Percentiles rank a stretch among this genome's conserved stretches.
phyloP scores from a whole-genome alignment of 345 rosid genomes.

The Bruguiera gymnorhiza region DNA sequence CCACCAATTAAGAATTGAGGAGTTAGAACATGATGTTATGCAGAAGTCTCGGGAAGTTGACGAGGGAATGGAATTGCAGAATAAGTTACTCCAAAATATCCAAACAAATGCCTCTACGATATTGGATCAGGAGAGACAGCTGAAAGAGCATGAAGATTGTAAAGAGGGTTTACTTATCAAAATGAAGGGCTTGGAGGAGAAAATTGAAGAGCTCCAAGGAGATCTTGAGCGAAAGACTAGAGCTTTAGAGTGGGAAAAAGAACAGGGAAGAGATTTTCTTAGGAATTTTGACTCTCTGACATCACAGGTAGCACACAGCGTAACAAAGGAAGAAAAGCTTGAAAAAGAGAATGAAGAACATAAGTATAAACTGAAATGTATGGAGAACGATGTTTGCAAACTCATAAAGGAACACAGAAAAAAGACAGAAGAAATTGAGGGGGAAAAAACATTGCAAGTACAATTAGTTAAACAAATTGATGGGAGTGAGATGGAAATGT shows the following conservation, averaged over 20 bases:
- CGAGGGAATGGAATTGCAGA: constrained; percentile 44
- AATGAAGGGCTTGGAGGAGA: constrained; percentile 38
- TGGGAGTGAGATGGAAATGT: constrained; percentile 22
- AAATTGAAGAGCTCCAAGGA: constrained; percentile 37
- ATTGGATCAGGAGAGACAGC: constrained; percentile 23
- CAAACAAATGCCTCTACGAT: constrained; percentile 34
- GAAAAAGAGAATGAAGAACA: constrained; percentile 43
- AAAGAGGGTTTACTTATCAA: constrained; percentile 33
- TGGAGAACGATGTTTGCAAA: constrained; percentile 43
- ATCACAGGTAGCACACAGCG: not conserved
- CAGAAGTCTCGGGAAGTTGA: constrained; percentile 43
- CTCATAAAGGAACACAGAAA: constrained; percentile 40
- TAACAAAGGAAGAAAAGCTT: not conserved
- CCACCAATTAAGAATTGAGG: constrained; percentile 30
- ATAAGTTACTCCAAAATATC: constrained; percentile 36
- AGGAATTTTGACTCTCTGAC: constrained; percentile 34
- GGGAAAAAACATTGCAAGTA: constrained; percentile 31
- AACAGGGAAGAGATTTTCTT: constrained; percentile 30
- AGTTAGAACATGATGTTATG: constrained; percentile 36
- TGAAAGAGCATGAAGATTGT: constrained; percentile 40
- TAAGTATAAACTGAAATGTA: constrained; percentile 27
- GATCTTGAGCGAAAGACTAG: constrained; percentile 36
- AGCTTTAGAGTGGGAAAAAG: constrained; percentile 31
- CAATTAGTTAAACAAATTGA: constrained; percentile 41
- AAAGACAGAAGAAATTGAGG: constrained; percentile 39